Percentiles rank a stretch among this genome's conserved stretches.
phyloP scores from a whole-genome alignment of 2,329 filamentous ascomycete species.

The Trichoderma arundinaceum region DNA sequence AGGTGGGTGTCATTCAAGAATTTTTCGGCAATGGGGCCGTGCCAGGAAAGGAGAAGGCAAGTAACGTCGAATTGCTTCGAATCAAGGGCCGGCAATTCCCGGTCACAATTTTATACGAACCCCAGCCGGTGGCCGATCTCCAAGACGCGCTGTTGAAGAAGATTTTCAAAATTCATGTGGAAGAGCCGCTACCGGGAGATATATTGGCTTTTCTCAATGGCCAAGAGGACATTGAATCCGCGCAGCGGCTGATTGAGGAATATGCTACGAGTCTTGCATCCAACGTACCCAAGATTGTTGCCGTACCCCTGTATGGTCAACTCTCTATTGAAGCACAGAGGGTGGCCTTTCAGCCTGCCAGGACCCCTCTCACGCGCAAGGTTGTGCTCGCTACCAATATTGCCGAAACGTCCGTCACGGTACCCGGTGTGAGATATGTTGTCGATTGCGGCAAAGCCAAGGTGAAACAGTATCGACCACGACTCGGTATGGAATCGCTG shows the following conservation, averaged over 20 bases:
- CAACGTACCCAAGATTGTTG: constrained; percentile 72
- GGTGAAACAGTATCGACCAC: constrained; percentile 85
- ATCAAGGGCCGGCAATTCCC: constrained; percentile 89
- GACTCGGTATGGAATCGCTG: constrained; percentile 87
- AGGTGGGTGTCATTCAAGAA: constrained; percentile 75
- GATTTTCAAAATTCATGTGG: constrained; percentile 84
- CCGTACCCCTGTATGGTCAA: constrained; percentile 87
- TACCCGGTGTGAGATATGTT: constrained; percentile 89
- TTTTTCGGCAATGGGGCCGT: constrained; percentile 66
- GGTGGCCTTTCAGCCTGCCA: constrained; percentile 78
- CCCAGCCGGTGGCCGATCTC: constrained; percentile 77
- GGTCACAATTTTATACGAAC: constrained; percentile 77
- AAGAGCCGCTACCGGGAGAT: constrained; percentile 91
- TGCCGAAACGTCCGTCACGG: constrained; percentile 96
- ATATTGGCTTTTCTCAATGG: constrained; percentile 91
- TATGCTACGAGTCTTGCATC: constrained; percentile 74
- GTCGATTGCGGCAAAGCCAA: constrained; percentile 95
- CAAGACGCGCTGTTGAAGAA: constrained; percentile 80
- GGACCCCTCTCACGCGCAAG: constrained; percentile 77
- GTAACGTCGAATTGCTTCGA: constrained; percentile 55
- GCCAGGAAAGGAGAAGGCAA: constrained; percentile 31
- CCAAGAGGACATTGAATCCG: constrained; percentile 86
- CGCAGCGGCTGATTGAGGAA: constrained; percentile 81
- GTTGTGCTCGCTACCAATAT: constrained; percentile 95
- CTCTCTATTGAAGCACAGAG: constrained; percentile 87